phyloP scores from a whole-genome alignment of 441 rosid species.

The Bocquillonia castaneifolia region DNA sequence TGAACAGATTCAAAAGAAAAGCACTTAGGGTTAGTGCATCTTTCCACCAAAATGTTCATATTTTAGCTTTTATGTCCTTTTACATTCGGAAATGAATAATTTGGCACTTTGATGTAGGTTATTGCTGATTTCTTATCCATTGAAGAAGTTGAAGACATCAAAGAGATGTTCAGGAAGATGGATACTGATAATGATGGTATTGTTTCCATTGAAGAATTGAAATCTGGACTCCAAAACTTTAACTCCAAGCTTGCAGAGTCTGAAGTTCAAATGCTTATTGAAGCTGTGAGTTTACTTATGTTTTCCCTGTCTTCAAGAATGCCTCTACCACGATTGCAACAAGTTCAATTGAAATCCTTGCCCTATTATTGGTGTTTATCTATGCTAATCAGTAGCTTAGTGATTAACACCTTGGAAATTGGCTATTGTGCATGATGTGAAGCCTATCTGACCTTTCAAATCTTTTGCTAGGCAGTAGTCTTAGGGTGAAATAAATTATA shows the following conservation, averaged over 20 bases:
- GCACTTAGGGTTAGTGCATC: conserved; percentile 75
- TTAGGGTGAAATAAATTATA: too few relatives aligned
- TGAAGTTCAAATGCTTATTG: conserved; percentile 92
- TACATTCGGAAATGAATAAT: conserved; percentile 20
- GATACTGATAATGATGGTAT: conserved; percentile 82
- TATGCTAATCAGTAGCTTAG: not conserved
- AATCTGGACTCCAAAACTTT: conserved; percentile 69
- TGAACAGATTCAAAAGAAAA: conserved; percentile 99
- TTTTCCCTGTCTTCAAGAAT: conserved; percentile 5
- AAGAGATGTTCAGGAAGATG: conserved; percentile 88
- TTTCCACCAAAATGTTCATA: conserved; percentile 3
- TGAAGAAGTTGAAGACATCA: conserved; percentile 91
- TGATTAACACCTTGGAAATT: not conserved
- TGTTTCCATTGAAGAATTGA: conserved; percentile 78
- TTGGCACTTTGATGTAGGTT: conserved; percentile 44
- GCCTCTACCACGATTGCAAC: conserved; percentile 1
- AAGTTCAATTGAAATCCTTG: not conserved
- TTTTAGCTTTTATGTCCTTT: not conserved
- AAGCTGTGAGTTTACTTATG: conserved; percentile 66
- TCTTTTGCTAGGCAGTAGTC: conserved; percentile 2
- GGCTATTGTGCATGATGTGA: not conserved
- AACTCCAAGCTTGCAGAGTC: conserved; percentile 84
- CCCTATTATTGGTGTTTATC: not conserved
- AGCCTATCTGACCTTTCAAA: not conserved
- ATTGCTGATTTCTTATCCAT: conserved; percentile 89